A percentile compares a stretch with the other conserved stretches of the same genome.
These are phyloP conservation scores for Pythium rhizo-oryzae DNA, from an alignment of 352 stramenopile species.

Conservation along the genomic window DNA sequence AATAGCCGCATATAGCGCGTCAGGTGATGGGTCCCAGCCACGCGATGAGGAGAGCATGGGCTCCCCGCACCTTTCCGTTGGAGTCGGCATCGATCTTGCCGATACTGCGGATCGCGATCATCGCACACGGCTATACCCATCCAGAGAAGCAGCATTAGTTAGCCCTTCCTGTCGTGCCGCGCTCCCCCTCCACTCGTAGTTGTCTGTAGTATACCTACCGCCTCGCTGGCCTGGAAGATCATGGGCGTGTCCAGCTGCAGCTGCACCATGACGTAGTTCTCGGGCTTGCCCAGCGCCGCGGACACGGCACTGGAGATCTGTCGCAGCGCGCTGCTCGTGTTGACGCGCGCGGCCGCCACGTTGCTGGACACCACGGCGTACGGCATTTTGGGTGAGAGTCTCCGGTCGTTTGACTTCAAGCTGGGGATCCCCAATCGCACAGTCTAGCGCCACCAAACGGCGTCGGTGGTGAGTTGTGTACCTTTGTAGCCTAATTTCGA, in stretches of 20 bases:
- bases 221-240: constrained; percentile 34
- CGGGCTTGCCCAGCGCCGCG: constrained; percentile 22
- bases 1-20: too few species aligned
- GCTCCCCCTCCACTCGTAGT: too few species aligned
- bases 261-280: constrained; percentile 39
- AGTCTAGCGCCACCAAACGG: not conserved
- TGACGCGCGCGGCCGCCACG: constrained; percentile 33
- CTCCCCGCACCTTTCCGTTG: not conserved
- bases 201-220: too few species aligned
- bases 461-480: not conserved
- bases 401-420: not conserved
- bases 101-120: constrained; percentile 6
- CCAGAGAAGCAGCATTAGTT: not conserved
- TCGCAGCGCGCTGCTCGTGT: constrained; percentile 28
- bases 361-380: constrained; percentile 41
- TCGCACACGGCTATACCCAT: not conserved
- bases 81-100: constrained; percentile 7
- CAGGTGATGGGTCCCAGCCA: too few species aligned
- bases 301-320: constrained; percentile 39
- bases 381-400: constrained; percentile 28
- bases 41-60: too few species aligned
- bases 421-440: not conserved
- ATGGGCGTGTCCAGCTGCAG: constrained; percentile 41
- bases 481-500: too few species aligned
- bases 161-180: too few species aligned